Base-by-base conservation (phyloP, 352 stramenopile species). In the Phytopythium oedochilum region DNA sequence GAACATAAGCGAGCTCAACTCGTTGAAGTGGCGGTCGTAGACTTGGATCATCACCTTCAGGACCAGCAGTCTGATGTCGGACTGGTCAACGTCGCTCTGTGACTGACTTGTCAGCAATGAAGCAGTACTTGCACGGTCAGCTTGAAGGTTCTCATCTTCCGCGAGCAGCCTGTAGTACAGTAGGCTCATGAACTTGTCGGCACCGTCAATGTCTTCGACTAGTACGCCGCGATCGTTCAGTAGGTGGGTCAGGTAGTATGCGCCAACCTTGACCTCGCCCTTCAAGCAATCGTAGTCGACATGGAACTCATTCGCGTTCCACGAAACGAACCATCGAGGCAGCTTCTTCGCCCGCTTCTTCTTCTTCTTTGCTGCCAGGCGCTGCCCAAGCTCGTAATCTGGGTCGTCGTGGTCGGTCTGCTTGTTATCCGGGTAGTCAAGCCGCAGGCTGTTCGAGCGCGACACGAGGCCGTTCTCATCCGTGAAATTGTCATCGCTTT, bases 31-130 rank as follows among this genome's bases (percentile, higher is more conserved):
- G 5, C 82, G 78, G 54, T 94, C 83, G 53, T 91, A 94, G 0
- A 94, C 48, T 57, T 92, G 79, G 46, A 92, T 92, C 85, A 95
- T 95, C 29, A 92, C 80, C 58, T 93, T 93, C 11, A 95, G 50
- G 32, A 92, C 84, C 22, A 95, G 54, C 42, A 93, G 64, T 4
- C 83, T 78, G 64, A 93, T 88, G 54, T 91, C 83, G 0, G 75
- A 88, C 55, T 74, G 66, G 31, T 88, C 71, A 2, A 84, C 44
- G 25, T 83, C 63, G 32, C 56, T 55, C 26, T 80, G 59, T 0
- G 71, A 78, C 43, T 70, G 59, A 5, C 68, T 61, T 9, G 66
- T 45, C 39, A 52, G 70, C 20, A 64, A 55, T 1, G 53, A 55
- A 10, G 63, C 55, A 43, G 42, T 47, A 22, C 34, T 25, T 14